Evolutionary conservation across 106 monocot genomes (phyloP).

Genomic region (Phalaenopsis equestris): DNA sequence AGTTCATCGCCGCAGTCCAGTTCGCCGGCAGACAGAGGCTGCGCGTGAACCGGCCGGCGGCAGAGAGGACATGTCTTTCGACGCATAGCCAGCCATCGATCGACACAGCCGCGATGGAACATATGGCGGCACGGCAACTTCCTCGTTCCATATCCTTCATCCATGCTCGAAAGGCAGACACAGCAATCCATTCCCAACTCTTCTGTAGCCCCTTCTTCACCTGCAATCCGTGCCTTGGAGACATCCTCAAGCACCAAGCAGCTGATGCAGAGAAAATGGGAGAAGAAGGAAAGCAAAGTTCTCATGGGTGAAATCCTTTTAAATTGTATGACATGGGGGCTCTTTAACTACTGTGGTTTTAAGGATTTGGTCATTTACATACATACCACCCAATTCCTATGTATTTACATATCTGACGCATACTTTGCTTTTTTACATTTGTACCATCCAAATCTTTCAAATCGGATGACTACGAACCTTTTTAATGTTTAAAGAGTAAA

Average conservation of each 20-base stretch:
- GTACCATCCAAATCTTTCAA: no score
- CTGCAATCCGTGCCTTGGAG: not conserved
- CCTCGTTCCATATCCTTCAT: conserved; percentile 19
- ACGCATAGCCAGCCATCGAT: conserved; percentile 34
- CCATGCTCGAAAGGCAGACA: conserved; percentile 17
- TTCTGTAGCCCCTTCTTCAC: not conserved
- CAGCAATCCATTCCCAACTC: not conserved
- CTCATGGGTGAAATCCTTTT: not conserved
- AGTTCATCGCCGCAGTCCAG: conserved; percentile 32
- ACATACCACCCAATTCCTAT: no score
- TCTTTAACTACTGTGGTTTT: not conserved
- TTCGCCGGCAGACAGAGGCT: conserved; percentile 1
- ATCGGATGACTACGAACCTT: no score
- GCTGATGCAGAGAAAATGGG: not conserved
- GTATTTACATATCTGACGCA: no score
- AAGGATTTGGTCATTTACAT: no score
- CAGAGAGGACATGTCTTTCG: conserved; percentile 56
- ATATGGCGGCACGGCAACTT: conserved; percentile 42
- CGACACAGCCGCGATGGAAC: conserved; percentile 51
- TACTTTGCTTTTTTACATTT: no score
- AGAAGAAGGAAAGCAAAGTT: not conserved
- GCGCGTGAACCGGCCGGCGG: conserved; percentile 18
- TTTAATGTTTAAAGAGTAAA: no score
- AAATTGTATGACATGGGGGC: not conserved
- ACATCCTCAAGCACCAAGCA: not conserved